phyloP scores from a whole-genome alignment of 2,329 filamentous ascomycete species.

The Hypoxylon sp. region DNA sequence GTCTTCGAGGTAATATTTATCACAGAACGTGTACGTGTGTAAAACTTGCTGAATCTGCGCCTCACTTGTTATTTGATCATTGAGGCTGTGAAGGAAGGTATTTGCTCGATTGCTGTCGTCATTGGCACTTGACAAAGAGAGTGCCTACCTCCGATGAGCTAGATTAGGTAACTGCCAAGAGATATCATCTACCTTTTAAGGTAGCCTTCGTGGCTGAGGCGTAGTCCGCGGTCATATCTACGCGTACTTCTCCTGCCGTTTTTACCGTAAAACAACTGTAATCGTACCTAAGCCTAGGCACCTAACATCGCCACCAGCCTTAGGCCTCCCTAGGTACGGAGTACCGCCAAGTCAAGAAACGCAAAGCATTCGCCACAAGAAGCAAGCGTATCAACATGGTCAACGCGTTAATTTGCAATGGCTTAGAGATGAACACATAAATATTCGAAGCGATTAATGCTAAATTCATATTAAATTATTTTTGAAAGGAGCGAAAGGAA shows the following conservation, averaged over 20 bases:
- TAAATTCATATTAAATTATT: background rate
- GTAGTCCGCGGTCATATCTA: constrained; percentile 11
- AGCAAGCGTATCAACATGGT: background rate
- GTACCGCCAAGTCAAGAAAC: constrained; percentile 18
- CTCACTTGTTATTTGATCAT: constrained; percentile 15
- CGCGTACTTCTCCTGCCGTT: background rate
- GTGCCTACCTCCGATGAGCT: background rate
- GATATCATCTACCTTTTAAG: constrained; percentile 1
- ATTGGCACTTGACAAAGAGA: constrained; percentile 22
- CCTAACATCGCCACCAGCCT: background rate
- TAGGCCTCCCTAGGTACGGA: background rate
- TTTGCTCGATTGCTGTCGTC: constrained; percentile 1
- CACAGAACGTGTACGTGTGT: constrained; percentile 12
- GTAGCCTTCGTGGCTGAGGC: constrained; percentile 19
- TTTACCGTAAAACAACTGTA: background rate
- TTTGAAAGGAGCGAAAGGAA: constrained; percentile 19
- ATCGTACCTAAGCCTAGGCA: background rate
- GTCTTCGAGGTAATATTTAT: background rate
- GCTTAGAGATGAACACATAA: too few species aligned
- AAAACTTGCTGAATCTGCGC: constrained; percentile 22
- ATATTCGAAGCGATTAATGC: background rate
- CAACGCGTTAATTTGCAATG: too few species aligned
- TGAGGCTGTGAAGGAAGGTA: constrained; percentile 35
- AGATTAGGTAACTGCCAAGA: constrained; percentile 6
- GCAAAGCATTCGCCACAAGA: constrained; percentile 26